Evolutionary conservation across 164 flowering plant species (phyloP).

Genomic region (Vitis cinerea): DNA sequence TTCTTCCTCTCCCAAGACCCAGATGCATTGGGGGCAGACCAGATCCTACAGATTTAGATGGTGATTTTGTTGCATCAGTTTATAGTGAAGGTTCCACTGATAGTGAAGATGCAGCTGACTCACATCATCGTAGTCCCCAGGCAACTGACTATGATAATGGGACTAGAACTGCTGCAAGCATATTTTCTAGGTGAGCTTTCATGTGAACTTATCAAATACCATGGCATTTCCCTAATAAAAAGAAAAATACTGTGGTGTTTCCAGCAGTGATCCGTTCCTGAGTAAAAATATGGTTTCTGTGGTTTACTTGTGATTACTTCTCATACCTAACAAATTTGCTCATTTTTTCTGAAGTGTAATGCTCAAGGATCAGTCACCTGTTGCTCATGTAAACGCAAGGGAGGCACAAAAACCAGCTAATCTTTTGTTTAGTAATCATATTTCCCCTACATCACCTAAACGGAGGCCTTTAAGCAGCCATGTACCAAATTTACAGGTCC

Average conservation of each 20-base stretch:
- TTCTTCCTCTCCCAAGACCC: conserved; percentile 67
- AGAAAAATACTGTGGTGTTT: neutral
- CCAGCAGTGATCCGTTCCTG: neutral
- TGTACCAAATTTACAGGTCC: conserved; percentile 63
- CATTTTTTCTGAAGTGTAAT: conserved; percentile 36
- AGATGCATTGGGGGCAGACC: conserved; percentile 39
- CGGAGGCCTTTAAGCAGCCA: conserved; percentile 47
- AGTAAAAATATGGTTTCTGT: too few species aligned
- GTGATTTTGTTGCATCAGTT: conserved; percentile 70
- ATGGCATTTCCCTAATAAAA: neutral
- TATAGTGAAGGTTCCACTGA: conserved; percentile 67
- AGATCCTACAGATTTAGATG: conserved; percentile 56
- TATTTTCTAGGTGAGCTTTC: conserved; percentile 69
- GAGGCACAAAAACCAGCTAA: conserved; percentile 48
- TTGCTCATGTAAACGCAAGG: conserved; percentile 33
- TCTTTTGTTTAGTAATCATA: conserved; percentile 33
- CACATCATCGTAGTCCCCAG: conserved; percentile 61
- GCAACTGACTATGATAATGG: conserved; percentile 64
- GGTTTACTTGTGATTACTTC: neutral
- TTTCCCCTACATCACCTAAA: conserved; percentile 52
- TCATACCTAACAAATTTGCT: conserved; percentile 15
- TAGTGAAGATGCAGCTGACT: conserved; percentile 76
- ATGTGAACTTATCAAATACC: neutral
- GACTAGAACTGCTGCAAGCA: conserved; percentile 49
- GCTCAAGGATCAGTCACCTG: conserved; percentile 44